Base-by-base conservation (phyloP, 1,284 basidiomycete species). In the Melampsora larici-populina region DNA sequence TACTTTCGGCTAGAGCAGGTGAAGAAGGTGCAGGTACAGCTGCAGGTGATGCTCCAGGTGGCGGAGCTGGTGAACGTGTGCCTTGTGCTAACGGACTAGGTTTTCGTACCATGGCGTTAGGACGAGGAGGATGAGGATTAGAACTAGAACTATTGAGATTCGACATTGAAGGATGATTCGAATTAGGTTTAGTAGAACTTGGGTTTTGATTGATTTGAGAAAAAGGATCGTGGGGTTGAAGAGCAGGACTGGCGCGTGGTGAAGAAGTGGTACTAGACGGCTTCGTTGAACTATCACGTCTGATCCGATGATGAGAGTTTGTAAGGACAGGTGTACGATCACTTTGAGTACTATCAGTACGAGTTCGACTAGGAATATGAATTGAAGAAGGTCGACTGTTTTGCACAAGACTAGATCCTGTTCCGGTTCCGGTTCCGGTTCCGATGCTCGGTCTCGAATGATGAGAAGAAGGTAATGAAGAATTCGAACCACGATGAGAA, bases 61-160 rank as follows among this genome's bases (percentile, higher is more conserved):
- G 68, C 46, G 15, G 36, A 17, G 36, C 46, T 49, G 48, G 69
- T 17, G 46, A 31, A 60, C n/a, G n/a, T 43, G 33, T 17, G 26
- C n/a, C 43, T 62, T 73, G 71, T 64, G 71, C 71, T 26, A 73
- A 43, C 8, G 71, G 71, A 73, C 71, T 73, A 43, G 71, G 65
- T 64, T 58, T 51, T 43, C 71, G 71, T 40, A 73, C 71, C 70
- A 71, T 71, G 17, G 58, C 49, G 49, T 11, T 36, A 58, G n/a
- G 21, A 7, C 13, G 24, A 24, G 69, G 17, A 58, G 33, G 49
- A 55, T 51, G n/a, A 1, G 55, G n/a, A 55, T 51, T 64, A 17
- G 43, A 49, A 64, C 60, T 64, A 36, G 60, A 60, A 73, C 29
- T 73, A n/a, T n/a, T n/a, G n/a, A n/a, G n/a, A n/a, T n/a, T n/a